Percentiles rank a stretch among this genome's conserved stretches.
These are phyloP conservation scores for Blastobotrys petasosporus DNA, from an alignment of 1,139 yeast species.

Conservation along the genomic window DNA sequence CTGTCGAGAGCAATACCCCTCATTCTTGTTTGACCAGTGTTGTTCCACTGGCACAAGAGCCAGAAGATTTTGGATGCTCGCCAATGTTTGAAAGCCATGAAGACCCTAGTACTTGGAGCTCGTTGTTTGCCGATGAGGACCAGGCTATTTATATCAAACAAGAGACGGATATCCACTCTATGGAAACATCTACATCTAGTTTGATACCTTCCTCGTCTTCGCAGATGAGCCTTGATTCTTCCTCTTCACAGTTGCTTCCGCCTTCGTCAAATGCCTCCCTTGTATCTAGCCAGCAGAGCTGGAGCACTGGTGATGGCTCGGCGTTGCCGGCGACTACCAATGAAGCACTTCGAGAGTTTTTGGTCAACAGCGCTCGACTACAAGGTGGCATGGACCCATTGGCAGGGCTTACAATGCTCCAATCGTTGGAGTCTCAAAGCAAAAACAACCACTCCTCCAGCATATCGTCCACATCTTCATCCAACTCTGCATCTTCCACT, in stretches of 20 bases:
- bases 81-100: constrained; percentile 4
- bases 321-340: neutral
- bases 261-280: too few species aligned
- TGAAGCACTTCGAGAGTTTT: constrained; percentile 2
- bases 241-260: too few species aligned
- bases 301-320: neutral
- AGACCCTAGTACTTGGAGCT: neutral
- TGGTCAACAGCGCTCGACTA: neutral
- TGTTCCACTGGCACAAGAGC: neutral
- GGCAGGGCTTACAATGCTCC: neutral
- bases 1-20: constrained; percentile 5
- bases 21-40: constrained; percentile 2
- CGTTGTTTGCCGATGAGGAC: neutral
- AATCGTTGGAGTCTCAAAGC: neutral
- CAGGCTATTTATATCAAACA: constrained; percentile 1
- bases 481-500: too few species aligned
- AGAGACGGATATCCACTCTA: neutral
- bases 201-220: too few species aligned
- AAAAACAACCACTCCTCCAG: neutral
- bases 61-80: constrained; percentile 5
- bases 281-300: neutral
- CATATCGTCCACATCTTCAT: too few species aligned
- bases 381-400: neutral
- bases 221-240: too few species aligned
- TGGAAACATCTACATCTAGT: too few species aligned